Evolutionary conservation across 768 basidiomycete genomes (phyloP), one percentile per base, ranked within the genome.

Genomic region (Trametes maxima): DNA sequence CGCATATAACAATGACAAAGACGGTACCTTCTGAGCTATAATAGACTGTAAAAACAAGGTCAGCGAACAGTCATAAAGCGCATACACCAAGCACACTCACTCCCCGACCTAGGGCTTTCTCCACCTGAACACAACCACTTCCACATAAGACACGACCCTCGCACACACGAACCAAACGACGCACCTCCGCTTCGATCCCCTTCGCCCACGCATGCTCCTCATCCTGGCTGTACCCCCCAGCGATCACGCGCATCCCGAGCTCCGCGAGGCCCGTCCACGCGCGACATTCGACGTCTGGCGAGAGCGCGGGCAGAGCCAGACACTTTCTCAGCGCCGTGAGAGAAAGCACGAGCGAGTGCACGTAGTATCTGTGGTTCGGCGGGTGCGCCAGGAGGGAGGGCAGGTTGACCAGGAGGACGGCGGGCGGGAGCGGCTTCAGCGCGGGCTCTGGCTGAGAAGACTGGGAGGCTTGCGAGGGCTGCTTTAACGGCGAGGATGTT

Each of bases 231-330:
- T 81, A 74, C 24, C 83, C 82, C 21, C 82, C 79, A 16, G 73
- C 70, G 49, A 84, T 78, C 45, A 84, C 78, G 60, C 77, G 77
- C 68, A 91, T 78, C 3, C 89, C 90, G 1, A 89, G 67, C 71
- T 92, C 90, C 0, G 85, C 89, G 0, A 92, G 65, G 11, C 82
- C 81, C 0, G 85, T 85, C 84, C 87, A 90, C 0, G 88, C 88
- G 8, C 85, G 77, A 68, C 88, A 91, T 66, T 91, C 89, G 10
- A 86, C 70, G 52, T 82, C 80, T 5, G 80, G 79, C 5, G 84
- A 80, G 1, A 91, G 75, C 13, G 78, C 76, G 2, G 77, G 75
- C 0, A 85, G 64, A 0, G 73, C 65, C 13, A 90, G 76, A 69
- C 86, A 89, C 64, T 77, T 80, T 45, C 82, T 74, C 11, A 91